phyloP scores from a whole-genome alignment of 169 alveolate genomes.

The Cryptosporidium ubiquitum region DNA sequence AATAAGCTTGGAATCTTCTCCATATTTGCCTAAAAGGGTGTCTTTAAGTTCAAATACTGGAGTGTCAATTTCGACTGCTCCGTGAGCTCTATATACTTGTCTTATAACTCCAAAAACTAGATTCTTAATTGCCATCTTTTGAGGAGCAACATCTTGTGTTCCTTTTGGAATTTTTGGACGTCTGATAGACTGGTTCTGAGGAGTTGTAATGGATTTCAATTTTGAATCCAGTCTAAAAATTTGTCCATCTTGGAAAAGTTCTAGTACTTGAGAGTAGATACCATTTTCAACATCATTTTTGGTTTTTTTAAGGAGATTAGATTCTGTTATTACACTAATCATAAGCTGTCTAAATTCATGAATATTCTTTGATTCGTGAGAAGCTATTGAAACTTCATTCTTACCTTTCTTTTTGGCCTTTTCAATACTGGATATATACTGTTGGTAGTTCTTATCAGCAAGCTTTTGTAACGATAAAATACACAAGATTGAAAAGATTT shows the following conservation, averaged over 20 bases:
- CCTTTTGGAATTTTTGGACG: slow-evolving; percentile 94
- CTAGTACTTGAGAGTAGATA: background rate
- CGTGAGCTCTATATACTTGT: slow-evolving; percentile 90
- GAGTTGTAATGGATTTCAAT: slow-evolving; percentile 20
- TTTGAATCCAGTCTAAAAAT: background rate
- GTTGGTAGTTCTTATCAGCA: slow-evolving; percentile 25
- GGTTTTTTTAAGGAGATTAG: background rate
- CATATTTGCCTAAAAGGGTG: slow-evolving; percentile 94
- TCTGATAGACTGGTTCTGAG: slow-evolving; percentile 78
- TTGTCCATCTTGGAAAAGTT: background rate
- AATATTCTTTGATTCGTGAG: slow-evolving; percentile 60
- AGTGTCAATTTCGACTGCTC: slow-evolving; percentile 97
- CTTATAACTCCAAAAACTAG: slow-evolving; percentile 87
- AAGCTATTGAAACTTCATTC: background rate
- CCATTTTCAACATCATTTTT: background rate
- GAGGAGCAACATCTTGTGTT: slow-evolving; percentile 92
- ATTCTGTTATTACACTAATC: background rate
- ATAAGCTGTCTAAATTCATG: slow-evolving; percentile 33
- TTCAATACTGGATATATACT: slow-evolving; percentile 11
- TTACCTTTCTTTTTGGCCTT: slow-evolving; percentile 41
- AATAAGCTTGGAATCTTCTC: slow-evolving; percentile 95
- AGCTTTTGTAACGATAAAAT: slow-evolving; percentile 31
- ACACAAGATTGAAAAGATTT: slow-evolving; percentile 1
- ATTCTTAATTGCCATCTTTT: slow-evolving; percentile 91
- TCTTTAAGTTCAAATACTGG: slow-evolving; percentile 97